Evolutionary conservation across 306 rosid genomes (phyloP).

Genomic region (Benincasa hispida): DNA sequence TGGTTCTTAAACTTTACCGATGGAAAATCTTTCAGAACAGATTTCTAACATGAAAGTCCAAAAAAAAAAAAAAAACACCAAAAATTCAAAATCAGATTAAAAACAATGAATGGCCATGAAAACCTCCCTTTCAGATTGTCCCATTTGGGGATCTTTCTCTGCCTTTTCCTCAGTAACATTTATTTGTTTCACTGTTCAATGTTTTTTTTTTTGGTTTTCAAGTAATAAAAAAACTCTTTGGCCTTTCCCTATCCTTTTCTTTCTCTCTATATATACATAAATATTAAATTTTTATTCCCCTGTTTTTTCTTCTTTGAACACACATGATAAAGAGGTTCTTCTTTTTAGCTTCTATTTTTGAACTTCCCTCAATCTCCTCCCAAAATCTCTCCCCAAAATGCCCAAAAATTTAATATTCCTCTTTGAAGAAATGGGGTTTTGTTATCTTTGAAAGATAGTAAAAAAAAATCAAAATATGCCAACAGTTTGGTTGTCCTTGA

Average conservation of each 20-base stretch:
- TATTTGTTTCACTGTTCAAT: neutral
- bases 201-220: neutral
- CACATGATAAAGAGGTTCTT: neutral
- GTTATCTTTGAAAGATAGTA: neutral
- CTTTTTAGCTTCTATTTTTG: neutral
- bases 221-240: neutral
- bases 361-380: neutral
- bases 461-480: conserved; percentile 29
- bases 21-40: neutral
- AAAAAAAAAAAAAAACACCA: neutral
- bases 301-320: neutral
- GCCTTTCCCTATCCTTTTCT: neutral
- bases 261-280: neutral
- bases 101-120: neutral
- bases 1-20: neutral
- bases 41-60: neutral
- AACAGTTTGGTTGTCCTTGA: conserved; percentile 76
- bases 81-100: neutral
- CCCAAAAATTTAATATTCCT: neutral
- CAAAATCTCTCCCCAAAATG: neutral
- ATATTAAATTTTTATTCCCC: neutral
- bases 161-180: neutral
- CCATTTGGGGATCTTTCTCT: conserved; percentile 1
- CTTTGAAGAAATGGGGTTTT: neutral
- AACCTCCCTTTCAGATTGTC: neutral